Percentiles rank a stretch among this genome's conserved stretches.
phyloP scores from a whole-genome alignment of 768 basidiomycete genomes.

The Leccinum variicolor region DNA sequence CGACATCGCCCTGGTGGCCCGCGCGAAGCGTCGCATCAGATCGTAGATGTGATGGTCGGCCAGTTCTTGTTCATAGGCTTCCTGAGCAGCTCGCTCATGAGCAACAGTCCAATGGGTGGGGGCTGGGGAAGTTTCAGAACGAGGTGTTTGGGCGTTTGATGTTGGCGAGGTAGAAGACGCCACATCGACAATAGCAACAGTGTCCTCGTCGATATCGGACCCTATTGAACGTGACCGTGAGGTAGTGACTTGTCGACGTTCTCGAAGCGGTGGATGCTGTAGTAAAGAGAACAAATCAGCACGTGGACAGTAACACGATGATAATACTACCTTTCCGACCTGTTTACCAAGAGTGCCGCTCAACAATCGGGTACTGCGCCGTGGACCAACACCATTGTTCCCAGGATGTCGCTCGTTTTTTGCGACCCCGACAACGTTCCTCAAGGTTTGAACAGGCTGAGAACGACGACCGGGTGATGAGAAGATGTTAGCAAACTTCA shows the following conservation, averaged over 20 bases:
- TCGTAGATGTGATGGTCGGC: slow-evolving; percentile 85
- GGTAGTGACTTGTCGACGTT: slow-evolving; percentile 53
- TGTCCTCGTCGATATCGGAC: slow-evolving; percentile 72
- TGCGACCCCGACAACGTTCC: slow-evolving; percentile 46
- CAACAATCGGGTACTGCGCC: slow-evolving; percentile 73
- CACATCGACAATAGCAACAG: slow-evolving; percentile 41
- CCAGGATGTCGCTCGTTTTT: slow-evolving; percentile 49
- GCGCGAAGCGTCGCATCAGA: slow-evolving; percentile 77
- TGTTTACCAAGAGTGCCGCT: slow-evolving; percentile 54
- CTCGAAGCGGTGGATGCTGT: slow-evolving; percentile 41
- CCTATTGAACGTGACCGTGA: slow-evolving; percentile 61
- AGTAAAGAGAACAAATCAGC: slow-evolving; percentile 16
- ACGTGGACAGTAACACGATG: neutral
- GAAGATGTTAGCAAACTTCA: slow-evolving; percentile 85
- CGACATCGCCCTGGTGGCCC: slow-evolving; percentile 70
- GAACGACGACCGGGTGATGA: slow-evolving; percentile 80
- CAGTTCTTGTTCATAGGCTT: slow-evolving; percentile 64
- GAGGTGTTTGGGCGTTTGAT: slow-evolving; percentile 55
- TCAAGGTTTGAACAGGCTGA: slow-evolving; percentile 68
- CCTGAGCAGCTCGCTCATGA: slow-evolving; percentile 70
- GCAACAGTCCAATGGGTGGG: slow-evolving; percentile 60
- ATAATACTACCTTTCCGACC: slow-evolving; percentile 49
- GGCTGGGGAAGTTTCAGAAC: slow-evolving; percentile 61
- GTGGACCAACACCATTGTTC: slow-evolving; percentile 45
- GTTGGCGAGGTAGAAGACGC: slow-evolving; percentile 61